Conservation (phyloP, 2,329 filamentous ascomycete genomes). For the Penicillium sp. region DNA sequence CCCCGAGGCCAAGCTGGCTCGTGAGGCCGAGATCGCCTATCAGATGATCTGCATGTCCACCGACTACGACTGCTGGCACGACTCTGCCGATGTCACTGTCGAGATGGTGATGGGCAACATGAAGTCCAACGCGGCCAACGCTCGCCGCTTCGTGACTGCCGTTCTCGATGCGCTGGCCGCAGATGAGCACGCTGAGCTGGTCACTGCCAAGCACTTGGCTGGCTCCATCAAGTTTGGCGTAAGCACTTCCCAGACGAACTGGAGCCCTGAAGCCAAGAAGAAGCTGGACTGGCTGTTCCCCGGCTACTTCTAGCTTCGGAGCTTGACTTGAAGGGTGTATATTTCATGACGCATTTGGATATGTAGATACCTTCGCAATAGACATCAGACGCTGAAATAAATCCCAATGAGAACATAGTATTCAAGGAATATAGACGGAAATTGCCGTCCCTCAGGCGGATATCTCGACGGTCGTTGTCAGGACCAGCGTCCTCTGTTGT, state of each 20-base stretch:
- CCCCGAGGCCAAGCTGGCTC: slow-evolving; percentile 92
- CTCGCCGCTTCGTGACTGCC: slow-evolving; percentile 78
- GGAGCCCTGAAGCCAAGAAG: slow-evolving; percentile 72
- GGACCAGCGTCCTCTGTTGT: no score
- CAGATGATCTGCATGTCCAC: slow-evolving; percentile 99
- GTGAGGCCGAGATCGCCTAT: slow-evolving; percentile 94
- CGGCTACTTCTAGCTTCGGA: slow-evolving; percentile 60
- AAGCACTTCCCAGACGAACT: slow-evolving; percentile 78
- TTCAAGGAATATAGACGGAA: no score
- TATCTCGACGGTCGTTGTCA: no score
- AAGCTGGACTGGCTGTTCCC: slow-evolving; percentile 87
- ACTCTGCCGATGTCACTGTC: slow-evolving; percentile 78
- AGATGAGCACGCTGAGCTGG: slow-evolving; percentile 72
- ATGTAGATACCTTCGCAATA: background rate
- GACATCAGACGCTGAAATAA: background rate
- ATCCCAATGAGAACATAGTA: slow-evolving; percentile 30
- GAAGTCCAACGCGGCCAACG: slow-evolving; percentile 88
- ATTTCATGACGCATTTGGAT: slow-evolving; percentile 32
- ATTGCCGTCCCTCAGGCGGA: no score
- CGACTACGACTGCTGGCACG: slow-evolving; percentile 98
- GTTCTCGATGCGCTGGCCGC: slow-evolving; percentile 84
- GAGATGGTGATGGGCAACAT: slow-evolving; percentile 98
- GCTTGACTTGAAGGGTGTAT: background rate
- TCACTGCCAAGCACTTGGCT: slow-evolving; percentile 78
- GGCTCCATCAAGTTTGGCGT: slow-evolving; percentile 76